Base-by-base conservation (phyloP, 768 basidiomycete species). In the Albatrellus ellisii region DNA sequence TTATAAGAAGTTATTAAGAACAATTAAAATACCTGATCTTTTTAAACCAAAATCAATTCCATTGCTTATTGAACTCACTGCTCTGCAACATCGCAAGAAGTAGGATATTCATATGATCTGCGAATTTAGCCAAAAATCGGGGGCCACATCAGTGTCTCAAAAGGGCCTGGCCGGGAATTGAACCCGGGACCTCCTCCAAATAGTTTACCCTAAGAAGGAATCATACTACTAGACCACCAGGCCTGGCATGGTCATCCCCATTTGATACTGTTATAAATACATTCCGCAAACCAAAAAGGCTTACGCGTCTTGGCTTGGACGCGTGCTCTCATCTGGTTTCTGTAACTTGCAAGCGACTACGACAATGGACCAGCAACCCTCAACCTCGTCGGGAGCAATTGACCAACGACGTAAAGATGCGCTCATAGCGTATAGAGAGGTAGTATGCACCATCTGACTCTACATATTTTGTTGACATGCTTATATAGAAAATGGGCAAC, bases 401-500 rank as follows among this genome's bases (percentile, higher is more conserved):
- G 86, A 89, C 46, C 72, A 80, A 51, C 74, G 81, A 43, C 71
- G 77, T 55, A 66, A 69, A 47, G 78, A 81, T 63, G 81, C 83
- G 9, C 68, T 89, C 10, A 84, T 77, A 51, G 70, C 65, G 26
- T 89, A 89, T 55, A 70, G 87, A 45, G 82, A 83, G 45, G 86
- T 85, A 49, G 62, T 52, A 12, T 36, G 8, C 12, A 41, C 41
- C 2, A 9, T 34, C 31, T 36, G 31, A 18, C 10, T 6, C 10
- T 32, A 40, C 17, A 45, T 36, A 27, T 42, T 56, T 36, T 42
- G 53, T 41, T 14, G 43, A 17, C 32, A 40, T 20, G 18, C 46
- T 15, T 28, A n/a, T 20, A n/a, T 54, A 98, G 94, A 99, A 97
- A 88, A 79, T 97, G 73, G 79, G 78, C 50, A 75, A 77, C 46